phyloP scores from a whole-genome alignment of 1,284 basidiomycete species.

The Abortiporus biennis region DNA sequence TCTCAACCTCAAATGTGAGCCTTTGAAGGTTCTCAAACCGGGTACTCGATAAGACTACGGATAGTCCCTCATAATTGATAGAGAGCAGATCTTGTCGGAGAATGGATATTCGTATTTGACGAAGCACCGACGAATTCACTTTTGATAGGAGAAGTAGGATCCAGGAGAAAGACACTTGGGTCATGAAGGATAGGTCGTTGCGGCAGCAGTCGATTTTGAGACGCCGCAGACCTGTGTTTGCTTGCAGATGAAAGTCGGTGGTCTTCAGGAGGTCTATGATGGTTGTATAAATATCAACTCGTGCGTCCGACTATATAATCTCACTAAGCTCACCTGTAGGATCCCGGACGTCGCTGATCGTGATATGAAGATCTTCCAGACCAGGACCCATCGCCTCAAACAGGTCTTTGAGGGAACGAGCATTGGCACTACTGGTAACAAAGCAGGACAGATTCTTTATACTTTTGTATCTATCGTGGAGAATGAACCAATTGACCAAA shows the following conservation, averaged over 20 bases:
- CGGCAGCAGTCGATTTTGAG: constrained; percentile 15
- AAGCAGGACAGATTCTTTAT: constrained; percentile 15
- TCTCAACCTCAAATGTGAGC: constrained; percentile 13
- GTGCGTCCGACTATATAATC: neutral
- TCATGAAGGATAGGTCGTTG: constrained; percentile 4
- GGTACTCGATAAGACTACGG: constrained; percentile 16
- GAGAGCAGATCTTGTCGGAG: constrained; percentile 10
- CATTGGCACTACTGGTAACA: constrained; percentile 13
- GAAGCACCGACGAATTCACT: constrained; percentile 12
- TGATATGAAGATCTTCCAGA: constrained; percentile 14
- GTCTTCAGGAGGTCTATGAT: constrained; percentile 15
- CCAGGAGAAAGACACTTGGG: constrained; percentile 20
- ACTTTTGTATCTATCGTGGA: constrained; percentile 5
- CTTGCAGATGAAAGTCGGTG: constrained; percentile 13
- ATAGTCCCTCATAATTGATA: constrained; percentile 19
- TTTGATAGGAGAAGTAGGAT: constrained; percentile 18
- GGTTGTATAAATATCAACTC: neutral
- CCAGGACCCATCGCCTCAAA: constrained; percentile 14
- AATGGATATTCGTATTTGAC: constrained; percentile 13
- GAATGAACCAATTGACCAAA: constrained; percentile 16
- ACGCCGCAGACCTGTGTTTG: constrained; percentile 12
- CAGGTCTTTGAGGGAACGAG: constrained; percentile 14
- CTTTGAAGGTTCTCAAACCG: constrained; percentile 10
- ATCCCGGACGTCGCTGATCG: constrained; percentile 17
- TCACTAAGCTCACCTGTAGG: constrained; percentile 15